Conservation (phyloP, 345 rosid genomes). For the Tarenaya hassleriana region DNA sequence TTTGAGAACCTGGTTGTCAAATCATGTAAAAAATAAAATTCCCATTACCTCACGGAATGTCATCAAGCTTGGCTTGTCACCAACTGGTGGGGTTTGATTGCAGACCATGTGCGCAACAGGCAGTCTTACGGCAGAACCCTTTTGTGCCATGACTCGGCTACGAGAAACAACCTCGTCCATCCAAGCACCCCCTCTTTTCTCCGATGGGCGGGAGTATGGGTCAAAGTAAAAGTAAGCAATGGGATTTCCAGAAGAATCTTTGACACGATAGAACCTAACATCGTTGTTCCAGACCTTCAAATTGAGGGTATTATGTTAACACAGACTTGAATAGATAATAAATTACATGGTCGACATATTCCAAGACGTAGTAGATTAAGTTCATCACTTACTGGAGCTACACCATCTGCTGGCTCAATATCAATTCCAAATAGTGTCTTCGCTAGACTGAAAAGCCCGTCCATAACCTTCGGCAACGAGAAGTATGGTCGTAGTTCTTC, state of each 20-base stretch:
- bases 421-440: constrained; percentile 65
- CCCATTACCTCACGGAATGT: constrained; percentile 75
- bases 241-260: constrained; percentile 75
- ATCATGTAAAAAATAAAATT: constrained; percentile 1
- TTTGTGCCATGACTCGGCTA: constrained; percentile 47
- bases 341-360: constrained; percentile 1
- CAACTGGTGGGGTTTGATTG: constrained; percentile 94
- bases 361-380: constrained; percentile 11
- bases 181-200: constrained; percentile 90
- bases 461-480: constrained; percentile 80
- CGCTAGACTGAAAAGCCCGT: constrained; percentile 84
- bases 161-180: constrained; percentile 83
- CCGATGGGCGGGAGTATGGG: constrained; percentile 94
- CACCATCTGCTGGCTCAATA: constrained; percentile 80
- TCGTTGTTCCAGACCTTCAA: constrained; percentile 85
- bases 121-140: constrained; percentile 28
- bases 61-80: constrained; percentile 95
- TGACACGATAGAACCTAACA: constrained; percentile 70
- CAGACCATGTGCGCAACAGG: constrained; percentile 92
- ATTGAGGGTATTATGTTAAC: constrained; percentile 22
- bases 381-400: constrained; percentile 61
- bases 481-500: constrained; percentile 87
- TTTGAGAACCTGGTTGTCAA: constrained; percentile 10
- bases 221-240: constrained; percentile 90
- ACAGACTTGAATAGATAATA: not conserved